phyloP scores from a whole-genome alignment of 371 early-diverging fungal genomes.

The Lichtheimia ramosa region DNA sequence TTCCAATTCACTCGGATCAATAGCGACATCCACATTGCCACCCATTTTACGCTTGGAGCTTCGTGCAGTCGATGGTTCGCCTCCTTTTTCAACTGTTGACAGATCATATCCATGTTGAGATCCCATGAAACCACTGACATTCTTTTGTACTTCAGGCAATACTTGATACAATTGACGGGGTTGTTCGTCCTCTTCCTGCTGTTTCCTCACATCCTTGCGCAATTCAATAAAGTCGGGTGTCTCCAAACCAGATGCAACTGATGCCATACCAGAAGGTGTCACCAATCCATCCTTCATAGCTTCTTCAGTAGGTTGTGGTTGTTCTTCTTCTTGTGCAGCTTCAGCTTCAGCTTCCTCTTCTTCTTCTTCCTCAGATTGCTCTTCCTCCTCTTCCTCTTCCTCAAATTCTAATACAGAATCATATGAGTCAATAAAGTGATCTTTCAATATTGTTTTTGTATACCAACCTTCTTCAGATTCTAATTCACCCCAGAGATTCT shows the following conservation, averaged over 20 bases:
- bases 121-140: slow-evolving; percentile 91
- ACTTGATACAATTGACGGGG: slow-evolving; percentile 85
- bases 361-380: slow-evolving; percentile 66
- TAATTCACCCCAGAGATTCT: slow-evolving; percentile 83
- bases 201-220: slow-evolving; percentile 69
- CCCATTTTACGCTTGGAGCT: slow-evolving; percentile 56
- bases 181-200: slow-evolving; percentile 56
- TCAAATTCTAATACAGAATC: slow-evolving; percentile 13
- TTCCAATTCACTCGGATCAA: slow-evolving; percentile 79
- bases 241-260: slow-evolving; percentile 82
- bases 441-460: background rate
- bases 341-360: slow-evolving; percentile 54
- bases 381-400: slow-evolving; percentile 61
- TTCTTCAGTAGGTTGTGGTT: slow-evolving; percentile 29
- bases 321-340: slow-evolving; percentile 41
- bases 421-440: background rate
- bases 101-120: slow-evolving; percentile 91
- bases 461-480: slow-evolving; percentile 59
- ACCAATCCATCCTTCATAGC: slow-evolving; percentile 68
- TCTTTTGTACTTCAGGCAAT: slow-evolving; percentile 77
- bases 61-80: slow-evolving; percentile 13
- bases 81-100: slow-evolving; percentile 39
- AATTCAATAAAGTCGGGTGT: slow-evolving; percentile 93
- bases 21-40: slow-evolving; percentile 66
- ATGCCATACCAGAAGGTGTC: slow-evolving; percentile 88